These are phyloP conservation scores for Dicorynia guianensis DNA, from an alignment of 306 rosid genomes.

Conservation along the genomic window DNA sequence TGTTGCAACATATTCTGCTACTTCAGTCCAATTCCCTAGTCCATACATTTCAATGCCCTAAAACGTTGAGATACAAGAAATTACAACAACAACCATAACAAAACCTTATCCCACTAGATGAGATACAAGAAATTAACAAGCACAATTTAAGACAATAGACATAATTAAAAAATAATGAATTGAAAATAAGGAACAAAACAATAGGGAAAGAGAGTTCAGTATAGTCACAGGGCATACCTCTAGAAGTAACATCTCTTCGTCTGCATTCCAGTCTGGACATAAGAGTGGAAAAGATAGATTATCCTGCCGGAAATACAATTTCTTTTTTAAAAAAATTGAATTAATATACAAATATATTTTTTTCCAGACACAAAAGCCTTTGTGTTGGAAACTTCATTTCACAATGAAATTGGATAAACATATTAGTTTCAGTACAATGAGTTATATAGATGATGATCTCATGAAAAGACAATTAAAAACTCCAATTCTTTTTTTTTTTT, in stretches of 20 bases:
- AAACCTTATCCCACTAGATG: no score
- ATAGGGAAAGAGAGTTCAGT: slow-evolving; percentile 1
- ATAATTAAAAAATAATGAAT: slow-evolving; percentile 16
- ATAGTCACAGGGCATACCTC: slow-evolving; percentile 59
- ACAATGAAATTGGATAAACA: not conserved
- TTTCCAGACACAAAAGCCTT: slow-evolving; percentile 1
- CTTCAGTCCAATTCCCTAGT: slow-evolving; percentile 86
- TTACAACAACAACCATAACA: no score
- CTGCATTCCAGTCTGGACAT: slow-evolving; percentile 90
- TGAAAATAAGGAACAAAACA: not conserved
- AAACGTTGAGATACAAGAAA: slow-evolving; percentile 23
- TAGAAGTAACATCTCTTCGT: slow-evolving; percentile 82
- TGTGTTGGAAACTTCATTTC: slow-evolving; percentile 24
- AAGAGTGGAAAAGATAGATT: slow-evolving; percentile 88
- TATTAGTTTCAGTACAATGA: slow-evolving; percentile 29
- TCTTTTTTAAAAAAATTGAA: slow-evolving; percentile 16
- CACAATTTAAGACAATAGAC: slow-evolving; percentile 22
- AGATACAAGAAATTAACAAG: slow-evolving; percentile 16
- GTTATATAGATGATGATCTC: not conserved
- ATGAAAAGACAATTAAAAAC: slow-evolving; percentile 34
- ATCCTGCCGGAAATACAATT: slow-evolving; percentile 59
- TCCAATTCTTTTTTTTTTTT: slow-evolving; percentile 20
- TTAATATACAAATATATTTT: slow-evolving; percentile 17
- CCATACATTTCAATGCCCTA: slow-evolving; percentile 92
- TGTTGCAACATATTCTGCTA: slow-evolving; percentile 87